Conservation (phyloP, 345 rosid species). For the Eutrema heterophyllum region DNA sequence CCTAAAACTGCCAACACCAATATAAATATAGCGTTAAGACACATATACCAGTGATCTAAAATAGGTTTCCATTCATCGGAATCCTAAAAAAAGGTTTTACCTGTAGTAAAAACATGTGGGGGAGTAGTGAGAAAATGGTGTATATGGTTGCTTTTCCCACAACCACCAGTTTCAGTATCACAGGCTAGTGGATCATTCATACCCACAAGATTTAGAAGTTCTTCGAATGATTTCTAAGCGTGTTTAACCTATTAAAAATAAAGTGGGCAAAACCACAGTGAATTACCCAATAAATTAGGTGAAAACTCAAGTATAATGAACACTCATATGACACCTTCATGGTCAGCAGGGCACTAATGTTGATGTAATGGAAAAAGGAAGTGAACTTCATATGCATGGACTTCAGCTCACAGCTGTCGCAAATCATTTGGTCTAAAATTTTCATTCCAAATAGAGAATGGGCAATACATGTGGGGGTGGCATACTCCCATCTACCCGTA, state of each 20-base stretch:
- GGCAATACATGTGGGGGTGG: conserved; percentile 59
- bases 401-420: conserved; percentile 72
- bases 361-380: conserved; percentile 88
- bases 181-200: no score
- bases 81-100: no score
- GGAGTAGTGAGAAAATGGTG: no score
- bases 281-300: background rate
- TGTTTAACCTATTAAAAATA: conserved; percentile 37
- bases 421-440: conserved; percentile 65
- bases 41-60: no score
- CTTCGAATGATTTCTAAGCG: no score
- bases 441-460: conserved; percentile 94
- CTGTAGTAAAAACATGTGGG: no score
- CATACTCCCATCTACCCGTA: conserved; percentile 75
- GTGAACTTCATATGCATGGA: conserved; percentile 88
- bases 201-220: no score
- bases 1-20: no score
- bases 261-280: background rate
- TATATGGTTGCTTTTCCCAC: no score
- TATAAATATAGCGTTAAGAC: no score
- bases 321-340: conserved; percentile 53
- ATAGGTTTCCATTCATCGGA: no score
- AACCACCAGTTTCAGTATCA: no score
- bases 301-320: background rate
- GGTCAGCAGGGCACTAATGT: conserved; percentile 80